Percentiles rank a stretch among this genome's conserved stretches.
Evolutionary conservation across 805 yeast species (phyloP).

Genomic region (Candida fluviatilis): DNA sequence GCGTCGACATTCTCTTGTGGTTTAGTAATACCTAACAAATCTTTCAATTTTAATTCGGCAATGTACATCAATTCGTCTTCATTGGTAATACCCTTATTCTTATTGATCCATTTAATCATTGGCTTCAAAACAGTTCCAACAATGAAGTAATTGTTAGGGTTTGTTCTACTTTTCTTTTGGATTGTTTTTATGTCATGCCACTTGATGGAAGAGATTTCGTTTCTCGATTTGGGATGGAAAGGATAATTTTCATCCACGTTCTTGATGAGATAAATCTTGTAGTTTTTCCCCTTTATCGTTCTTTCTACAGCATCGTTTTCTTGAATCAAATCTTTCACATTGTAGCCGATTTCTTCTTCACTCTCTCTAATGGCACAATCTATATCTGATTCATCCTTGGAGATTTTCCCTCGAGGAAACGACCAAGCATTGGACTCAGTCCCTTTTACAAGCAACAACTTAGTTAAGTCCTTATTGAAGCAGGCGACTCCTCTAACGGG

Average conservation of each 20-base stretch:
- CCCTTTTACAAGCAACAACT: constrained; percentile 78
- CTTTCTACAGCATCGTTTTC: constrained; percentile 77
- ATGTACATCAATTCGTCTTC: constrained; percentile 58
- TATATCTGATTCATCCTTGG: constrained; percentile 84
- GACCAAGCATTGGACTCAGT: constrained; percentile 82
- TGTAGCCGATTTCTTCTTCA: constrained; percentile 90
- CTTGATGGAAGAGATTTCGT: constrained; percentile 79
- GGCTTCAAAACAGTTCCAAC: constrained; percentile 50
- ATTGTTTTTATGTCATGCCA: constrained; percentile 62
- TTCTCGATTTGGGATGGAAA: constrained; percentile 81
- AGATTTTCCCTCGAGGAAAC: constrained; percentile 95
- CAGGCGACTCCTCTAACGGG: constrained; percentile 97
- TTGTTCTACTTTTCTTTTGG: constrained; percentile 37
- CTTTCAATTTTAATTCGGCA: constrained; percentile 65
- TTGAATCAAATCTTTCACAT: constrained; percentile 62
- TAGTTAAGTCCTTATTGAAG: constrained; percentile 64
- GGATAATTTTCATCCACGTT: constrained; percentile 71
- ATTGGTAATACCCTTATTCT: constrained; percentile 43
- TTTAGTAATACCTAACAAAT: constrained; percentile 53
- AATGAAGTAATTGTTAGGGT: constrained; percentile 38
- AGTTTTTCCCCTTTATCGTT: constrained; percentile 77
- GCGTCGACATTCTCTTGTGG: constrained; percentile 47
- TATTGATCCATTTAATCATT: constrained; percentile 50
- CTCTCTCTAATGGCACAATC: constrained; percentile 91
- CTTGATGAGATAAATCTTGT: constrained; percentile 71